Base-by-base conservation (phyloP, 495 filamentous ascomycete species). In the Talaromyces proteolyticus region DNA sequence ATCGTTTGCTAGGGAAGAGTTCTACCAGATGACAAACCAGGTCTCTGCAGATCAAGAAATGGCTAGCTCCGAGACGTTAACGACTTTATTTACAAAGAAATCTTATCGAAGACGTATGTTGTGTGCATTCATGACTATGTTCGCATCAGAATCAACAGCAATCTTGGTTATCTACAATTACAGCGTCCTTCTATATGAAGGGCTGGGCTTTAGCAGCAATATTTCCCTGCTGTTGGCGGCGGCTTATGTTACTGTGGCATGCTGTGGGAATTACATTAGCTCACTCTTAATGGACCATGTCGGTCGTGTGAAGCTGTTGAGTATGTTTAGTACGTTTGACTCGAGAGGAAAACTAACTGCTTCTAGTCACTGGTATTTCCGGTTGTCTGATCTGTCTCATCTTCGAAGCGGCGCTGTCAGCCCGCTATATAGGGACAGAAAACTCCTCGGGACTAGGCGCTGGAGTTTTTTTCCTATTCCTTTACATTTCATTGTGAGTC, bases 141-240 rank as follows among this genome's bases (percentile, higher is more conserved):
- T 42, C 36, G 29, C 37, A 14, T 16, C 50, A 1, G 19, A 56
- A 26, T 18, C 49, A 8, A 20, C 42, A 17, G 53, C 49, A 1
- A 49, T 21, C 22, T 42, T 43, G 11, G 53, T 56, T 7, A 53
- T 56, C 10, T 47, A 52, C 26, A 53, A 60, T 29, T 60, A 60
- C 39, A 34, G 47, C n/a, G 47, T 60, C 14, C 29, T 54, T 11
- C 47, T 57, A 7, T 60, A 57, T 39, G 51, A 52, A 17, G 43
- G 39, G n/a, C 57, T 60, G 10, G 51, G 51, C 7, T 29, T 41
- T 16, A 41, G n/a, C 14, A 41, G 16, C 38, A 41, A 16, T 41
- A 17, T 41, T 3, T 41, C 38, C 18, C 18, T 41, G 16, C 38
- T 41, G 1, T 20, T 41, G 38, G 38, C 38, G 14, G 38, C 38